A percentile compares a stretch with the other conserved stretches of the same genome.
These are phyloP conservation scores for Epicoccum nigrum DNA, from an alignment of 2,329 filamentous ascomycete species.

Conservation along the genomic window DNA sequence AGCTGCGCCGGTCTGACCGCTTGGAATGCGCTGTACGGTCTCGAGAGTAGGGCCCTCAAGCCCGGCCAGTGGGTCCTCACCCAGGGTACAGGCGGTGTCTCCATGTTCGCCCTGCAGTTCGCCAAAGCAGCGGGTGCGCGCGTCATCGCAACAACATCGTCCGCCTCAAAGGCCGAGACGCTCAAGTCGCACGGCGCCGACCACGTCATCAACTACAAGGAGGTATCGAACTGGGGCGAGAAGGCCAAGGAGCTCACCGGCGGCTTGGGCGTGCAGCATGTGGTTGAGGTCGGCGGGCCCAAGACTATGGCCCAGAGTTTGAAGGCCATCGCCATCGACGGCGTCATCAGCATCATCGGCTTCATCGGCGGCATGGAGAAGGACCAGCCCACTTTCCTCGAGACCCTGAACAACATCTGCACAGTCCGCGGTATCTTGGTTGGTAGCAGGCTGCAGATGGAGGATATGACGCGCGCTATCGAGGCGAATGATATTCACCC, in stretches of 20 bases:
- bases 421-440: conserved; percentile 65
- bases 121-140: conserved; percentile 60
- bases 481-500: conserved; percentile 66
- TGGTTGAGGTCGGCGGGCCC: conserved; percentile 70
- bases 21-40: conserved; percentile 61
- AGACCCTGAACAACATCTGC: conserved; percentile 55
- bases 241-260: conserved; percentile 58
- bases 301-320: conserved; percentile 62
- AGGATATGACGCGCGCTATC: conserved; percentile 65
- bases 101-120: conserved; percentile 67
- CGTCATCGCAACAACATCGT: conserved; percentile 65
- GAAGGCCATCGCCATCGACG: conserved; percentile 61
- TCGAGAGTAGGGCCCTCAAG: conserved; percentile 49
- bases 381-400: conserved; percentile 59
- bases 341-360: conserved; percentile 61
- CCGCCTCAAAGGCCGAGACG: conserved; percentile 54
- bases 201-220: conserved; percentile 64
- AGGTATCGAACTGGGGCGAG: conserved; percentile 61
- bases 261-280: conserved; percentile 64
- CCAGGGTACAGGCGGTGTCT: conserved; percentile 74
- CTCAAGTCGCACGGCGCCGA: conserved; percentile 61
- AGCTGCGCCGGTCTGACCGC: conserved; percentile 54
- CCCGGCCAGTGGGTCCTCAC: conserved; percentile 62
- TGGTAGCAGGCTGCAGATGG: conserved; percentile 61
- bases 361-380: conserved; percentile 60